Evolutionary conservation across 306 rosid species (phyloP), one percentile per base, ranked within the genome.

Genomic region (Ceratonia siliqua): DNA sequence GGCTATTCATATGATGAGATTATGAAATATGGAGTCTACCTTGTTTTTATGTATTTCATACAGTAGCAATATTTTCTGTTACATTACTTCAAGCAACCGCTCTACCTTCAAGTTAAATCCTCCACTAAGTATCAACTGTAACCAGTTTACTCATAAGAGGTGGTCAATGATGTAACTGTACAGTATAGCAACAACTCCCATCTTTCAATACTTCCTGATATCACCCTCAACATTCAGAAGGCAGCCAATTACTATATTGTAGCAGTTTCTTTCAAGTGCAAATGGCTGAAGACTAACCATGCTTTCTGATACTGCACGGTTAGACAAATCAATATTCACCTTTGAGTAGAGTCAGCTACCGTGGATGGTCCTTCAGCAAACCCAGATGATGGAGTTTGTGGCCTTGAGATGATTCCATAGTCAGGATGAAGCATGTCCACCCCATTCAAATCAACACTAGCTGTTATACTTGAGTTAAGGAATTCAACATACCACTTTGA

Each of bases 401-500:
- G 86, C 75, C 78, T 81, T 9, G 85, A 57, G 49, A 82, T 67
- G 46, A 87, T 73, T 69, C 85, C 90, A 33, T 92, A 89, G 82
- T 94, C 96, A 14, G 90, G 74, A 69, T 85, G 79, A 74, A 92
- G 90, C 81, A 89, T 87, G 77, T 89, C 92, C 27, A 89, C 83
- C 22, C 77, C 92, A 82, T 80, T 82, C 99, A 97, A 94, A 61
- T 84, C 92, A 79, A 87, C 87, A 70, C 72, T 88, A 12, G 97
- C 98, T 92, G 75, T 74, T 72, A 69, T 25, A 17, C 80, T 80
- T 49, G 71, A 69, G 87, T 83, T 50, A 66, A 87, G 90, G 88
- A 83, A 88, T 56, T 64, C 68, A 41, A 42, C 30, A 48, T 56
- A 45, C 43, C 38, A 62, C 49, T 73, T 48, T 48, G 55, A 45